Evolutionary conservation across 352 stramenopile species (phyloP).

Genomic region (Phytophthora europaea): DNA sequence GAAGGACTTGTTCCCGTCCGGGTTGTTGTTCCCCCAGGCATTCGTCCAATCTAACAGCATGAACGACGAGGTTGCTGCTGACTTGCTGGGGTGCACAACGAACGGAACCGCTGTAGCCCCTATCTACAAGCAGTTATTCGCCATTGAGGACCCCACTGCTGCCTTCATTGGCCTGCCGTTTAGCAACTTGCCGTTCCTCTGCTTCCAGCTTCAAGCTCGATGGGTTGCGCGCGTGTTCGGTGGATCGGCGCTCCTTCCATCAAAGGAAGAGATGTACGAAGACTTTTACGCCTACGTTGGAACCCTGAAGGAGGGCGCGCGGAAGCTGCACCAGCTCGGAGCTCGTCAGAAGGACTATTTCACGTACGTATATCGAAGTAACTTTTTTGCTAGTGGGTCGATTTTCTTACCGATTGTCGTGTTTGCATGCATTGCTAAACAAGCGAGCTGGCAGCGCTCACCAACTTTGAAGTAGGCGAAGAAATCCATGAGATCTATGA

Average conservation of each 20-base stretch:
- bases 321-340: conserved; percentile 81
- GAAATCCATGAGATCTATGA: conserved; percentile 76
- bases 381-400: not conserved
- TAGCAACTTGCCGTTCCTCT: conserved; percentile 84
- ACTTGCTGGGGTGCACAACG: conserved; percentile 46
- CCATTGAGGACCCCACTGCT: conserved; percentile 77
- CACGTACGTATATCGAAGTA: conserved; percentile 34
- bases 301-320: conserved; percentile 51
- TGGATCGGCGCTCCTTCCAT: conserved; percentile 48
- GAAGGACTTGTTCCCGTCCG: conserved; percentile 54
- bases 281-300: conserved; percentile 60
- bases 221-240: conserved; percentile 74
- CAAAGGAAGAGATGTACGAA: conserved; percentile 78
- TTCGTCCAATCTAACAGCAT: conserved; percentile 35
- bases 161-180: conserved; percentile 81
- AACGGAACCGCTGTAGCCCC: conserved; percentile 58
- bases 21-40: conserved; percentile 59
- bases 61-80: conserved; percentile 29
- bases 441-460: conserved; percentile 53
- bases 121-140: conserved; percentile 84
- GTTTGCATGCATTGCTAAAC: not conserved
- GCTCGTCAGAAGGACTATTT: conserved; percentile 61
- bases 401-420: not conserved
- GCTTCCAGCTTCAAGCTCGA: conserved; percentile 82
- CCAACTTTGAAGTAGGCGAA: conserved; percentile 49